phyloP scores from a whole-genome alignment of 495 filamentous ascomycete species.

The Aspergillus ellipticus region DNA sequence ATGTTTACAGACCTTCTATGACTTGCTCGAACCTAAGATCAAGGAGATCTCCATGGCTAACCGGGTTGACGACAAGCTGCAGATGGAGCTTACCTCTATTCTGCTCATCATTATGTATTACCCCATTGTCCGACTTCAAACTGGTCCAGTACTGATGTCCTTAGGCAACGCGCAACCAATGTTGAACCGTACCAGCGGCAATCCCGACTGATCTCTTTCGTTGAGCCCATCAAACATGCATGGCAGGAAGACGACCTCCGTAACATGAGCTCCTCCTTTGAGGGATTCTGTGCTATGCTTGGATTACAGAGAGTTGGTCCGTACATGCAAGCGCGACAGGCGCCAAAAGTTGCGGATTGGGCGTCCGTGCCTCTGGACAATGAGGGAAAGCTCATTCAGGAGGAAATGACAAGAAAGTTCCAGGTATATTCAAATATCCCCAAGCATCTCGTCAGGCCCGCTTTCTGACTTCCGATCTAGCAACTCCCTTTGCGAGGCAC shows the following conservation, averaged over 20 bases:
- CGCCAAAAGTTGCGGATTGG: slow-evolving; percentile 81
- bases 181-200: slow-evolving; percentile 64
- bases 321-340: slow-evolving; percentile 68
- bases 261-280: slow-evolving; percentile 66
- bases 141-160: slow-evolving; percentile 12
- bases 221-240: slow-evolving; percentile 70
- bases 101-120: slow-evolving; percentile 86
- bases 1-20: slow-evolving; percentile 65
- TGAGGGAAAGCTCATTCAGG: slow-evolving; percentile 75
- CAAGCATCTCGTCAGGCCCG: neutral
- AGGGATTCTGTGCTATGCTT: slow-evolving; percentile 73
- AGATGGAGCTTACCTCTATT: slow-evolving; percentile 63
- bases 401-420: slow-evolving; percentile 62
- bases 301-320: slow-evolving; percentile 74
- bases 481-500: slow-evolving; percentile 77
- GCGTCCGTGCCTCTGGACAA: slow-evolving; percentile 67
- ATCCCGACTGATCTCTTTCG: slow-evolving; percentile 63
- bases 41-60: slow-evolving; percentile 72
- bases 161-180: slow-evolving; percentile 72
- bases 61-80: slow-evolving; percentile 69
- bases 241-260: slow-evolving; percentile 75
- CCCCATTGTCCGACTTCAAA: neutral
- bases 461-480: slow-evolving; percentile 31
- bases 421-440: slow-evolving; percentile 44
- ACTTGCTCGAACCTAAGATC: slow-evolving; percentile 77